A percentile compares a stretch with the other conserved stretches of the same genome.
Conservation (phyloP, 1,284 basidiomycete species). For the Hemileia vastatrix region DNA sequence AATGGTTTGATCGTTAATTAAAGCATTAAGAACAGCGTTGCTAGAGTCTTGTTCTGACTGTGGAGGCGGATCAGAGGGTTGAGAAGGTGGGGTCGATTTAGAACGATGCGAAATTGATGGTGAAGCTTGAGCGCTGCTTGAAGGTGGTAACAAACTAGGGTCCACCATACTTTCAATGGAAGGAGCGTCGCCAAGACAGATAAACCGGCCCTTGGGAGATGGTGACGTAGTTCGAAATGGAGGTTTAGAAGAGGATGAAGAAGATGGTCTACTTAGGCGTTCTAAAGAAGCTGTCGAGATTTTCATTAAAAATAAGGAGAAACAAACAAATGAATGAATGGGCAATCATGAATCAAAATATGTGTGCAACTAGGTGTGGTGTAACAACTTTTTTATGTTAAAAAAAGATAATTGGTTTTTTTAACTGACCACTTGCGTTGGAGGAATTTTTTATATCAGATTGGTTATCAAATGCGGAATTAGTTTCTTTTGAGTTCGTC, state of each 20-base stretch:
- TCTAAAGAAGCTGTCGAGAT: not conserved
- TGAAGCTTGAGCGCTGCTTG: constrained; percentile 2
- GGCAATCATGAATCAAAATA: not conserved
- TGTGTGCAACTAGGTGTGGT: not conserved
- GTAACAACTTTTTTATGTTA: not conserved
- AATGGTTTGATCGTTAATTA: not conserved
- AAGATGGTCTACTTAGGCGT: not conserved
- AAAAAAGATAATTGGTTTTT: not conserved
- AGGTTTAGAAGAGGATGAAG: not conserved
- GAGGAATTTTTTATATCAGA: not conserved
- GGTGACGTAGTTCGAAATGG: not conserved
- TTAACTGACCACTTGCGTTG: not conserved
- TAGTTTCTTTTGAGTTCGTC: not conserved
- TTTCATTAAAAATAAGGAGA: too few relatives aligned
- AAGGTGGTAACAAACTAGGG: not conserved
- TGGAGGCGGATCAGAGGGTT: constrained; percentile 5
- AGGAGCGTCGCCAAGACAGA: not conserved
- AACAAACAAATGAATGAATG: not conserved
- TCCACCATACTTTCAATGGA: not conserved
- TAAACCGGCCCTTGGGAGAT: not conserved
- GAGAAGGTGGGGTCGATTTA: constrained; percentile 1
- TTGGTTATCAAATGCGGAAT: not conserved
- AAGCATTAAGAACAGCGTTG: too few relatives aligned
- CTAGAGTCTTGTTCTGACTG: too few relatives aligned
- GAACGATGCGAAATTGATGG: constrained; percentile 2